Evolutionary conservation across 768 basidiomycete genomes (phyloP).

Genomic region (Pulveroboletus sp.): DNA sequence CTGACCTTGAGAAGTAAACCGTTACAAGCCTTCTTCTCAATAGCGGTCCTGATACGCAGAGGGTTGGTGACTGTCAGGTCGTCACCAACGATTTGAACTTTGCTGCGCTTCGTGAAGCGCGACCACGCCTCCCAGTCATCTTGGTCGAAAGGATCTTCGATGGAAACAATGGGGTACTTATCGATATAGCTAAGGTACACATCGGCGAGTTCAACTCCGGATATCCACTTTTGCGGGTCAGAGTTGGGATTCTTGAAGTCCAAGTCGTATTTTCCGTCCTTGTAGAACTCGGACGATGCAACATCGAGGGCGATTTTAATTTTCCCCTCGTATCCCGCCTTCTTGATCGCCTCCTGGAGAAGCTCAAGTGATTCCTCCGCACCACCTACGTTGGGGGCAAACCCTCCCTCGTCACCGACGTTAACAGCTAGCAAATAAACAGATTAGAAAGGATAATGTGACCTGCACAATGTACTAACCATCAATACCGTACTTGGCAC

Average conservation of each 20-base stretch:
- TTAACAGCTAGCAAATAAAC: conserved; percentile 69
- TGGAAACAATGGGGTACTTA: conserved; percentile 93
- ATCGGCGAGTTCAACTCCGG: conserved; percentile 87
- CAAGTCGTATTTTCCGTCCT: conserved; percentile 98
- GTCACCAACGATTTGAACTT: conserved; percentile 91
- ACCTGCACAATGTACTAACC: conserved; percentile 45
- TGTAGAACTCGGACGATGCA: conserved; percentile 99
- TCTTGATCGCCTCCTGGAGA: conserved; percentile 91
- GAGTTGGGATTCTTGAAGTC: conserved; percentile 99
- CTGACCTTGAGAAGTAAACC: conserved; percentile 90
- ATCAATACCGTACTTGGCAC: conserved; percentile 97
- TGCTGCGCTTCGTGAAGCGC: conserved; percentile 75
- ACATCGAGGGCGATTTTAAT: conserved; percentile 98
- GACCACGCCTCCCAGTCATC: conserved; percentile 99
- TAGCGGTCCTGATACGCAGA: conserved; percentile 93
- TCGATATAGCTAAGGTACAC: conserved; percentile 81
- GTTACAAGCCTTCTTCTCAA: conserved; percentile 99
- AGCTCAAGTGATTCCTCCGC: conserved; percentile 98
- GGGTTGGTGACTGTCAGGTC: conserved; percentile 99
- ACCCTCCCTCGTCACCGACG: conserved; percentile 99
- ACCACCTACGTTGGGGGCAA: conserved; percentile 95
- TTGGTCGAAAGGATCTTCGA: conserved; percentile 99
- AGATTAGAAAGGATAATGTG: background rate
- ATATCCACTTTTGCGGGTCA: conserved; percentile 93
- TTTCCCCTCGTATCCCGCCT: conserved; percentile 97